Percentiles rank a stretch among this genome's conserved stretches.
Conservation (phyloP, 768 basidiomycete genomes). For the Multifurca ochricompacta region DNA sequence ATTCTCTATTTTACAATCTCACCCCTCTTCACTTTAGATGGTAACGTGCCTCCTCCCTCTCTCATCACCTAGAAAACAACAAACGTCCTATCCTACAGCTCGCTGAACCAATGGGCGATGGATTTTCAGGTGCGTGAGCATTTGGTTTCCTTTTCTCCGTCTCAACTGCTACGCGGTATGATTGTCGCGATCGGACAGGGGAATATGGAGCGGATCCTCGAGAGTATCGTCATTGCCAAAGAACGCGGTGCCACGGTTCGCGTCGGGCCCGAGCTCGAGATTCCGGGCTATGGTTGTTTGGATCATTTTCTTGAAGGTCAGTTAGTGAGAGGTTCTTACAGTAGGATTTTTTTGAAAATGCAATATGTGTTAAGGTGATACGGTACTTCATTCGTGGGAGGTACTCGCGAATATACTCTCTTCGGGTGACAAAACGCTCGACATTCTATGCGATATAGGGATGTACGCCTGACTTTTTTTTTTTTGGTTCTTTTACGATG, state of each 20-base stretch:
- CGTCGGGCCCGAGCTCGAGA: slow-evolving; percentile 96
- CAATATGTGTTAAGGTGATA: slow-evolving; percentile 63
- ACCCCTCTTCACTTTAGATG: slow-evolving; percentile 3
- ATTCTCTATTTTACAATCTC: not conserved
- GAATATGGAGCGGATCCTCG: slow-evolving; percentile 84
- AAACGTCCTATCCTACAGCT: slow-evolving; percentile 39
- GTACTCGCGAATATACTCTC: slow-evolving; percentile 85
- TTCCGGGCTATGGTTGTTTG: slow-evolving; percentile 95
- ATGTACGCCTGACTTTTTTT: slow-evolving; percentile 45
- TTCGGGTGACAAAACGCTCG: slow-evolving; percentile 66
- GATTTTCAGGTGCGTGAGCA: slow-evolving; percentile 72
- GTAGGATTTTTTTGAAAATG: not conserved
- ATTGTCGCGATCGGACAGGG: slow-evolving; percentile 45
- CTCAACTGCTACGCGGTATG: not conserved
- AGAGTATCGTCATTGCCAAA: slow-evolving; percentile 85
- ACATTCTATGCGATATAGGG: slow-evolving; percentile 94
- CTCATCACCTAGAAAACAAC: not conserved
- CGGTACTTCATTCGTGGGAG: slow-evolving; percentile 95
- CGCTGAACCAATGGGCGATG: slow-evolving; percentile 94
- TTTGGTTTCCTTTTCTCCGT: not conserved
- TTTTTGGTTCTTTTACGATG: not conserved
- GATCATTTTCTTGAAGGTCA: slow-evolving; percentile 96
- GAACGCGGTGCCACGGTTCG: slow-evolving; percentile 79
- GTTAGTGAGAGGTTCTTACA: not conserved
- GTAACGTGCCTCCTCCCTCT: slow-evolving; percentile 19